Base-by-base conservation (phyloP, 768 basidiomycete genomes). In the Lactifluus piperatus region DNA sequence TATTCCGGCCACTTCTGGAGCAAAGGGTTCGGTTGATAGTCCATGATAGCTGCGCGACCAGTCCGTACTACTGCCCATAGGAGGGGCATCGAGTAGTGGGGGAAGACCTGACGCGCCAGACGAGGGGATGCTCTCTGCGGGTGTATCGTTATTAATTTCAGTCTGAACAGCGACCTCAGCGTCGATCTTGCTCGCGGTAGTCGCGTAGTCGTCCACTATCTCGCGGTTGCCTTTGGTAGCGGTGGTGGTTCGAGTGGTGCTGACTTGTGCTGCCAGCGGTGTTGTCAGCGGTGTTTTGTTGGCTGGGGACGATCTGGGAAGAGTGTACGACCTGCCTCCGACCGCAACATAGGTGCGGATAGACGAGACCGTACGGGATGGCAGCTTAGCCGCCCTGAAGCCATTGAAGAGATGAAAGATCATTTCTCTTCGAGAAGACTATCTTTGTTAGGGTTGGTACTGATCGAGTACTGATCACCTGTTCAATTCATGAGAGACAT, bases 31-130 rank as follows among this genome's bases (percentile, higher is more conserved):
- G 0, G 77, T 71, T 4, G 88, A 88, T 29, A 98, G 73, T 0
- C 94, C 95, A 61, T 83, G 75, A 69, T 91, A 98, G 67, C 85
- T 88, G 68, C 80, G 86, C 1, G 90, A 89, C 94, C 94, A 98
- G 71, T 98, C 90, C 1, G 80, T 87, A n/a, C 65, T 32, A 5
- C 65, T 46, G 41, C 55, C 62, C 4, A 46, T 36, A 29, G 58
- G 56, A 36, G 57, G 54, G n/a, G 58, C 48, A 9, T 62, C 56
- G 2, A 62, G 41, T 9, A 64, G 60, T 0, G 68, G 63, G 10
- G 67, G 56, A 2, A 60, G 60, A 4, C 58, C 52, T 51, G 61
- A 63, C 51, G 66, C 64, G 11, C 60, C 65, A 14, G 67, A 65
- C 22, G 65, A 58, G 14, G 66, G 61, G 7, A 60, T 24, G 18